Conservation (phyloP, 2,329 filamentous ascomycete genomes). For the Coniella vitis region DNA sequence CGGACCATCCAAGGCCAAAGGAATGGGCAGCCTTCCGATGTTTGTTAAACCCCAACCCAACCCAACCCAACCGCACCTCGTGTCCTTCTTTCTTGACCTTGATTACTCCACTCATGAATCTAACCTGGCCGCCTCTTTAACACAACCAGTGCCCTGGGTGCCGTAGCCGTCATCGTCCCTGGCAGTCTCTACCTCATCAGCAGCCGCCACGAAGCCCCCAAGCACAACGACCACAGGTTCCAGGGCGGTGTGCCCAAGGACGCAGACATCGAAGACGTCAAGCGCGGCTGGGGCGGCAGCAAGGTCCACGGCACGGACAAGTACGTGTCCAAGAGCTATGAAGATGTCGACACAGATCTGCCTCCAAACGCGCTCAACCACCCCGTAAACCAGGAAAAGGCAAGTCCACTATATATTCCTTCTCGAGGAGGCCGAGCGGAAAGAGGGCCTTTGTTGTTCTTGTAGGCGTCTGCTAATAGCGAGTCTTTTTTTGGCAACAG, state of each 20-base stretch:
- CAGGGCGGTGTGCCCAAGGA: background rate
- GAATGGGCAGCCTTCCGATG: background rate
- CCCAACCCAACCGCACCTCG: too few relatives aligned
- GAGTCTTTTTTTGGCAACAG: background rate
- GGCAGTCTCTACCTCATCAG: constrained; percentile 7
- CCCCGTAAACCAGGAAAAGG: constrained; percentile 5
- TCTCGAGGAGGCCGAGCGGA: too few relatives aligned
- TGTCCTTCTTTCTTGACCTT: background rate
- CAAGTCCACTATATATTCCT: too few relatives aligned
- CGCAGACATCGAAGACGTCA: background rate
- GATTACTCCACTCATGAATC: background rate
- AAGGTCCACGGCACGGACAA: background rate
- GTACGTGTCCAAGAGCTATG: background rate
- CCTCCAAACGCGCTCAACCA: constrained; percentile 3
- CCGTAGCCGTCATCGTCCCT: background rate
- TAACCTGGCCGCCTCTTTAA: too few relatives aligned
- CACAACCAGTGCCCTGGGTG: background rate
- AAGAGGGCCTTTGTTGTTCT: too few relatives aligned
- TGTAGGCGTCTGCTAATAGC: background rate
- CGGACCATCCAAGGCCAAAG: background rate
- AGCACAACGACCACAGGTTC: constrained; percentile 14
- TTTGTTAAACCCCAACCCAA: background rate
- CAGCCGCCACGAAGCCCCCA: background rate
- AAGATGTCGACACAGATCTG: constrained; percentile 2
- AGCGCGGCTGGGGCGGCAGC: background rate